Conservation (phyloP, 495 filamentous ascomycete species). For the Thermothielavioides terrestris region DNA sequence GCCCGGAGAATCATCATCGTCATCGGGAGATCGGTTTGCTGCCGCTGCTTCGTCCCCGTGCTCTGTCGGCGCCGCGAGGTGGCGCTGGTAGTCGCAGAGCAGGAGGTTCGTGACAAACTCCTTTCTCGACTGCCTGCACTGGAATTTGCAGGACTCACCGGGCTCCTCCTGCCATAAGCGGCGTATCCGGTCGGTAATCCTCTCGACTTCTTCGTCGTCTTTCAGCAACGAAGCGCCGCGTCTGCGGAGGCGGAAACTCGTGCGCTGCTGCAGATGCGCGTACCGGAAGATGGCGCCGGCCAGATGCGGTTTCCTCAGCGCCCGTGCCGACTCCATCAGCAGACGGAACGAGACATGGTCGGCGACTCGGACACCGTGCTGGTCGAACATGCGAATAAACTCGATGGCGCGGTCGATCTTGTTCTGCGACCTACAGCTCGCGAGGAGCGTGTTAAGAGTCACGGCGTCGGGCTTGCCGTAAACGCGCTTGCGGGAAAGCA, state of each 20-base stretch:
- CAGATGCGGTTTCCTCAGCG: slow-evolving; percentile 24
- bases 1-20: not conserved
- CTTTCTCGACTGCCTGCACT: not conserved
- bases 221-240: not conserved
- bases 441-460: slow-evolving; percentile 32
- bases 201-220: not conserved
- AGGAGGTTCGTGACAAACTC: slow-evolving; percentile 2
- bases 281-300: slow-evolving; percentile 34
- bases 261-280: slow-evolving; percentile 13
- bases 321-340: slow-evolving; percentile 27
- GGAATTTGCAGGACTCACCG: not conserved
- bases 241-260: slow-evolving; percentile 16
- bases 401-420: slow-evolving; percentile 10
- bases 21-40: not conserved
- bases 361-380: not conserved
- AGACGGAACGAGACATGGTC: slow-evolving; percentile 19
- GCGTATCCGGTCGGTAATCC: not conserved
- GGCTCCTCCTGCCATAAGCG: not conserved
- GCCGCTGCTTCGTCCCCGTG: too few relatives aligned
- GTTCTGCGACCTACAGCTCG: slow-evolving; percentile 19
- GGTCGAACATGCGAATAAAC: slow-evolving; percentile 18
- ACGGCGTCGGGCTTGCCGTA: slow-evolving; percentile 12
- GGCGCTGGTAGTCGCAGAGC: not conserved
- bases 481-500: slow-evolving; percentile 9
- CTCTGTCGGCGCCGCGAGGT: too few relatives aligned